Conservation (phyloP, 495 filamentous ascomycete genomes). For the Saxophila tyrrhenica region DNA sequence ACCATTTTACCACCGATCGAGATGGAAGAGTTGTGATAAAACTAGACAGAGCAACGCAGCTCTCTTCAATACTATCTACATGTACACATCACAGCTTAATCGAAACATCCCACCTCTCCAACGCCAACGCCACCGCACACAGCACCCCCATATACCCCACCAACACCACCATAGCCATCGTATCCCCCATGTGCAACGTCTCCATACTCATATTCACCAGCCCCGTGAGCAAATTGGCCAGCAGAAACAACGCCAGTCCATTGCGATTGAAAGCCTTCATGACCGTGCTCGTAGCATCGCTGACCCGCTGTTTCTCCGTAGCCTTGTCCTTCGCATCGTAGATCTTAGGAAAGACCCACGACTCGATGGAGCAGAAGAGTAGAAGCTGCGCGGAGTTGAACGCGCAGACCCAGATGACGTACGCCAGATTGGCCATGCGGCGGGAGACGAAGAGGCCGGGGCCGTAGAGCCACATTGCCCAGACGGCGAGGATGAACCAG, state of each 20-base stretch:
- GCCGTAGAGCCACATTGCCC: constrained; percentile 58
- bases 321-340: constrained; percentile 41
- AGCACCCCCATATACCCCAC: constrained; percentile 57
- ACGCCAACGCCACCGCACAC: constrained; percentile 52
- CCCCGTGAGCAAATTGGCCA: constrained; percentile 83
- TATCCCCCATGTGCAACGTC: constrained; percentile 56
- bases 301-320: constrained; percentile 47
- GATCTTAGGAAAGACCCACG: constrained; percentile 59
- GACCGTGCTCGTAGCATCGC: constrained; percentile 60
- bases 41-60: no score
- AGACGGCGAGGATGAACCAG: constrained; percentile 57
- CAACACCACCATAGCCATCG: constrained; percentile 60
- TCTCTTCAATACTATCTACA: no score
- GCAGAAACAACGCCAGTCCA: constrained; percentile 72
- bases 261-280: constrained; percentile 78
- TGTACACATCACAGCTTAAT: constrained; percentile 59
- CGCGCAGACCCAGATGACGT: constrained; percentile 78
- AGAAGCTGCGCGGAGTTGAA: constrained; percentile 77
- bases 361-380: constrained; percentile 66
- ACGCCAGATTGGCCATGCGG: constrained; percentile 84
- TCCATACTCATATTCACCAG: constrained; percentile 74
- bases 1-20: no score
- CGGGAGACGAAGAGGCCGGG: constrained; percentile 68
- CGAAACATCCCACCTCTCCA: constrained; percentile 63
- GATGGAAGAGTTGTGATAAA: no score